Evolutionary conservation across 2,329 filamentous ascomycete species (phyloP).

Genomic region (Helotiales sp.): DNA sequence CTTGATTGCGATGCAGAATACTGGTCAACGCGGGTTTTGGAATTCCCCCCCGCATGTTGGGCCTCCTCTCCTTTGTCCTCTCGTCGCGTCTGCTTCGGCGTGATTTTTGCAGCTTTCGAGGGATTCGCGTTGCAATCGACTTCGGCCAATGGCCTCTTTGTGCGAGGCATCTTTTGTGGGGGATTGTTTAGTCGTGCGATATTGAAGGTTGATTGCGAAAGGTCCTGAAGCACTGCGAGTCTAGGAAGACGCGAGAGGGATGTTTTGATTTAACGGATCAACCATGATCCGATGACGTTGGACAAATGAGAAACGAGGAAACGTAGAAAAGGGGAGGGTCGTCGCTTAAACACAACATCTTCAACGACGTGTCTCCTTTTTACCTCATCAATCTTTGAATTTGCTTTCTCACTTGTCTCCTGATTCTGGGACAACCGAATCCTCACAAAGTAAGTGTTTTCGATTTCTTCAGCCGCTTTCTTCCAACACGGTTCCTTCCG

Average conservation of each 20-base stretch:
- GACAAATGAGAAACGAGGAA: too few species aligned
- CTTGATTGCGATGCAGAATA: background rate
- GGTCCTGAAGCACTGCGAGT: too few species aligned
- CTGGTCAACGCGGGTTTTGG: background rate
- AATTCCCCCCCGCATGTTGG: background rate
- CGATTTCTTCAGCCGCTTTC: background rate
- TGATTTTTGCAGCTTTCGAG: background rate
- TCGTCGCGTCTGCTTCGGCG: background rate
- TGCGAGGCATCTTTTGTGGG: constrained; percentile 22
- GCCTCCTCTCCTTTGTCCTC: background rate
- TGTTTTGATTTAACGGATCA: constrained; percentile 9
- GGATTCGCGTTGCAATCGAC: constrained; percentile 22
- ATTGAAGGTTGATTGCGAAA: background rate
- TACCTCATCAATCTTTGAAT: too few species aligned
- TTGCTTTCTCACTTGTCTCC: too few species aligned
- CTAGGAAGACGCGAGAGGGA: background rate
- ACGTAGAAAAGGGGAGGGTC: background rate
- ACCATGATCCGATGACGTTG: background rate
- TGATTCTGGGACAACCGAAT: too few species aligned
- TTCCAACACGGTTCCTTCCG: constrained; percentile 2
- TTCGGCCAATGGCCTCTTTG: constrained; percentile 26
- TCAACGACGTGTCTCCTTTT: background rate
- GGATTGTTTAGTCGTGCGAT: background rate
- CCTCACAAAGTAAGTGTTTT: too few species aligned
- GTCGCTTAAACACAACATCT: background rate